Evolutionary conservation across 805 yeast genomes (phyloP).

Genomic region (Candida ovalis): DNA sequence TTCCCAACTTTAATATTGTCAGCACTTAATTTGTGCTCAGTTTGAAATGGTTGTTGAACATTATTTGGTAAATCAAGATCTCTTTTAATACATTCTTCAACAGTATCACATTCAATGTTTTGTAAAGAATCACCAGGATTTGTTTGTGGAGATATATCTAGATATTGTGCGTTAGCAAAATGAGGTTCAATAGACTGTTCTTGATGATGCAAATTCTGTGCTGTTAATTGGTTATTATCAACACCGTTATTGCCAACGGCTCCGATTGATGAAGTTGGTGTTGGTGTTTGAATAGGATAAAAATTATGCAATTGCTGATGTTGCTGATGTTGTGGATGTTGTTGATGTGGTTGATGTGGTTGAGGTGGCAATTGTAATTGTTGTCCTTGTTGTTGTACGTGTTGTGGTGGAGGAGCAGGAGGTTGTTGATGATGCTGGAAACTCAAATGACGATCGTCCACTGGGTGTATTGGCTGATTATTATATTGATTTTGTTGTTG

Average conservation of each 20-base stretch:
- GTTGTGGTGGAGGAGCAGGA: background rate
- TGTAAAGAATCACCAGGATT: slow-evolving; percentile 1
- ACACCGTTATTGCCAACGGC: background rate
- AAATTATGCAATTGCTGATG: background rate
- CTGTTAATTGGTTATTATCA: background rate
- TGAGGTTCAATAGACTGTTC: background rate
- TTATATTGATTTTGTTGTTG: background rate
- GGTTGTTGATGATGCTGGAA: background rate
- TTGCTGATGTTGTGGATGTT: background rate
- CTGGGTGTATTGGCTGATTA: background rate
- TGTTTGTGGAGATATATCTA: slow-evolving; percentile 5
- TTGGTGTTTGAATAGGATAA: background rate
- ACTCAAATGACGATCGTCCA: background rate
- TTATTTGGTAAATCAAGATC: background rate
- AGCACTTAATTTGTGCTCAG: background rate
- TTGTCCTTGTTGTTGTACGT: background rate
- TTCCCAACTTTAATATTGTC: background rate
- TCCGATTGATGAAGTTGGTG: background rate
- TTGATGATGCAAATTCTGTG: background rate
- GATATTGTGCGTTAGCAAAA: background rate
- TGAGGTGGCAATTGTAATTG: background rate
- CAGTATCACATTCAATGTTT: slow-evolving; percentile 3
- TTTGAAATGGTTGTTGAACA: background rate
- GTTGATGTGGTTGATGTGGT: background rate
- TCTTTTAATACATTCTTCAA: background rate